Base-by-base conservation (phyloP, 805 yeast genomes). In the Starmerella riodocensis region DNA sequence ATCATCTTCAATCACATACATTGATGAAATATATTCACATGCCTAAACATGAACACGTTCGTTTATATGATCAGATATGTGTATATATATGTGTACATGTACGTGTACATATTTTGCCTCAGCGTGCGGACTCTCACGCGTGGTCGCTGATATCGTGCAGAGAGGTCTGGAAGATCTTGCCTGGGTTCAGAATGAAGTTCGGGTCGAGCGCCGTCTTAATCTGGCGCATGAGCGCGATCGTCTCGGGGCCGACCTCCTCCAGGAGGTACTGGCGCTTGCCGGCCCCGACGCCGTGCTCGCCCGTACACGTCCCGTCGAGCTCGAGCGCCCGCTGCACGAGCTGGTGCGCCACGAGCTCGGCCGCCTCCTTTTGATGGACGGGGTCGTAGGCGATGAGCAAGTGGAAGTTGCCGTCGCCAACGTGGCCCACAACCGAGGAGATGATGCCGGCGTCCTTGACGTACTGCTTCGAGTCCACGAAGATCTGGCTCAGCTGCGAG, bases 341-440 rank as follows among this genome's bases (percentile, higher is more conserved):
- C 29, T 76, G 62, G 48, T 76, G 76, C n/a, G 80, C 93, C 23
- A 76, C 61, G 2, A 55, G 57, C 46, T 70, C 72, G 23, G 73
- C 76, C 37, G 63, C 62, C 44, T 76, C 69, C 42, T 57, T 53
- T 61, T 71, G 60, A 18, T 52, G 51, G 43, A 65, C 62, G 11
- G 70, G 70, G 43, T 75, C 71, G 58, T 74, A 79, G 12, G 46
- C 40, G 25, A 84, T 53, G 42, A 80, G 69, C 13, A 82, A 77
- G 55, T 84, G 94, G 63, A 84, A 81, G 61, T 84, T 84, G 28
- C 94, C 94, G 60, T 84, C 94, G 17, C 94, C 94, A 29, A 79
- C 84, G 57, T 84, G 94, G 7, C 93, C 93, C 53, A 84, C 75
- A 24, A 79, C 69, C 4, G 86, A 71, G 18, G 77, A 74, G 13